Evolutionary conservation across 164 flowering plant genomes (phyloP).

Genomic region (Malania oleifera): DNA sequence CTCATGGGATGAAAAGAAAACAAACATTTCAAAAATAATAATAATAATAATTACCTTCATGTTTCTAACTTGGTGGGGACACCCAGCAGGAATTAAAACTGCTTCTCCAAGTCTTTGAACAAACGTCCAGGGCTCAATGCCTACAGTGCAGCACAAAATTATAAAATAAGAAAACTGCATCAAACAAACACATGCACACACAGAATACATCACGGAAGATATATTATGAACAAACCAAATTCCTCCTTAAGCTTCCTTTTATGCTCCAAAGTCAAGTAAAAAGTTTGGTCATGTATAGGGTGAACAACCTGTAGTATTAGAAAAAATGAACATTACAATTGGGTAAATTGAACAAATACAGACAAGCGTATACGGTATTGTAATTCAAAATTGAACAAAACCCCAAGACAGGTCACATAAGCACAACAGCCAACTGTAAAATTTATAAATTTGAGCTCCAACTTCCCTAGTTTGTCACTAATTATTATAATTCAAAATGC

Average conservation of each 20-base stretch:
- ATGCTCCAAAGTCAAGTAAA: not conserved
- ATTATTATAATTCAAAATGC: too few relatives aligned
- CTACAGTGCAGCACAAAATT: conserved; percentile 15
- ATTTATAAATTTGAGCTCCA: too few relatives aligned
- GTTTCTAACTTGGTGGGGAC: conserved; percentile 56
- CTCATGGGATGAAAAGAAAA: too few relatives aligned
- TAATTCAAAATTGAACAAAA: too few relatives aligned
- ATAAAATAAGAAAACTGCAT: not conserved
- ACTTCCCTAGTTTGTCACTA: too few relatives aligned
- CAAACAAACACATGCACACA: too few relatives aligned
- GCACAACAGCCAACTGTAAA: too few relatives aligned
- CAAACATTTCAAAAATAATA: too few relatives aligned
- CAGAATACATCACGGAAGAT: too few relatives aligned
- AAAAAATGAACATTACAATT: not conserved
- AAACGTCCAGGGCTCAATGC: conserved; percentile 58
- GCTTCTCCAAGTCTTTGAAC: conserved; percentile 50
- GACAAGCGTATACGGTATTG: too few relatives aligned
- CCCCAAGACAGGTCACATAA: too few relatives aligned
- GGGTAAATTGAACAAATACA: not conserved
- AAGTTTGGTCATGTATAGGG: conserved; percentile 24
- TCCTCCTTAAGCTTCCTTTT: conserved; percentile 2
- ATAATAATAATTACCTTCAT: conserved; percentile 43
- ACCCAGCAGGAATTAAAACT: conserved; percentile 50
- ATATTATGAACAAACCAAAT: not conserved
- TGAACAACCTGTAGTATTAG: conserved; percentile 36